Base-by-base conservation (phyloP, 2,329 filamentous ascomycete genomes). In the Samsoniella hepiali region DNA sequence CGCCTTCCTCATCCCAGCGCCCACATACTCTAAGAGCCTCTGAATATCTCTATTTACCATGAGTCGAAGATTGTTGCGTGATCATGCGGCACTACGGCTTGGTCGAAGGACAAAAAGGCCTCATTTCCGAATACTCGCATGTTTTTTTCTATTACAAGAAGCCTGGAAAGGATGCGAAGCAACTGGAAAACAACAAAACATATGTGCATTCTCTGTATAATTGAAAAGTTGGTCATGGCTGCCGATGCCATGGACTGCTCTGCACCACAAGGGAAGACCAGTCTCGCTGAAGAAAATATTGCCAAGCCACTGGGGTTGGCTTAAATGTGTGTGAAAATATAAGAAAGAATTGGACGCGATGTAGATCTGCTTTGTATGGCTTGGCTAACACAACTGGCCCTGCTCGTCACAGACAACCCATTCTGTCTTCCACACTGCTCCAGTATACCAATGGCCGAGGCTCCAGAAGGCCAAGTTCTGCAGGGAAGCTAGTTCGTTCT, bases 391-490 rank as follows among this genome's bases (percentile, higher is more conserved):
- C 22, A 27, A 38, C 3, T 15, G 40, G 29, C 15, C 13, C 5
- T 2, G 4, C 29, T 31, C 58, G 27, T 61, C n/a, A 62, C 15
- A 79, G 74, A 27, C 74, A 75, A 50, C 77, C 76, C 71, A 87
- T 85, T 59, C 84, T 79, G 76, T 87, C 85, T 74, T 88, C 85
- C 55, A 88, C 73, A 45, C 86, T 84, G 67, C 82, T 84, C 81
- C 85, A 88, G 75, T 86, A 87, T 60, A 87, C 83, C 42, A 87
- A 79, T 11, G 86, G 86, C 50, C 86, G 76, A 2, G 86, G 86
- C 74, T 88, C 86, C 32, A 88, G 79, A 22, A 88, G 76, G 68
- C 77, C 78, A 9, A 88, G 76, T 68, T 84, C 84, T 58, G 76
- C 77, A 10, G 79, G 78, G 62, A 84, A 86, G 68, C 74, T 79